Conservation (phyloP, 441 rosid genomes). For the Raphanus hybrid region DNA sequence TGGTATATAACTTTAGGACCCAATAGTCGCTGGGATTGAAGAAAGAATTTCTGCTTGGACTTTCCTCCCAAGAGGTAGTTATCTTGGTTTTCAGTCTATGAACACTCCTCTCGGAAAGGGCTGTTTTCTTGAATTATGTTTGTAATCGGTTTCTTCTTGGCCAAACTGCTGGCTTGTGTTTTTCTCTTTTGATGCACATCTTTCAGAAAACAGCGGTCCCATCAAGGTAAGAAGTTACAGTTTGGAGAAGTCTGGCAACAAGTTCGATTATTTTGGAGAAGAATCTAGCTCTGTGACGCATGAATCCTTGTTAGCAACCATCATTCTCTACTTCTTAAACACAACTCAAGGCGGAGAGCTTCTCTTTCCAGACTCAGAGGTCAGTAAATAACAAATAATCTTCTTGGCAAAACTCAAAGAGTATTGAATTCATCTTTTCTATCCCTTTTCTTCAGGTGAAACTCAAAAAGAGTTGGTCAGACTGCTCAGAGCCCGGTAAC, state of each 20-base stretch:
- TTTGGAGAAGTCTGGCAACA: slow-evolving; percentile 50
- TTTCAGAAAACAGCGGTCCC: slow-evolving; percentile 65
- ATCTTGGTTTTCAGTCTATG: slow-evolving; percentile 9
- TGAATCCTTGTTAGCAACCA: slow-evolving; percentile 63
- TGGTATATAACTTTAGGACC: slow-evolving; percentile 54
- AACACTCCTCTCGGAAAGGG: background rate
- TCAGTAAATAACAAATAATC: slow-evolving; percentile 39
- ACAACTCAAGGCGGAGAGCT: slow-evolving; percentile 79
- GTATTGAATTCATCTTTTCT: background rate
- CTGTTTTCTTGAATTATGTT: slow-evolving; percentile 16
- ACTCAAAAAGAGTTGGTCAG: slow-evolving; percentile 55
- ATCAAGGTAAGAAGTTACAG: slow-evolving; percentile 60
- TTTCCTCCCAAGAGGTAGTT: slow-evolving; percentile 77
- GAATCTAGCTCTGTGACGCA: slow-evolving; percentile 41
- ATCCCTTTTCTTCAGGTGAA: slow-evolving; percentile 44
- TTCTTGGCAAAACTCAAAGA: background rate
- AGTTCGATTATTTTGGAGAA: slow-evolving; percentile 60
- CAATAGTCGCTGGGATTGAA: slow-evolving; percentile 63
- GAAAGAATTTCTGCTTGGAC: slow-evolving; percentile 90
- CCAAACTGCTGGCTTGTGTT: slow-evolving; percentile 12
- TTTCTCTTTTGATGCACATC: background rate
- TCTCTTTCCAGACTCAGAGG: slow-evolving; percentile 76
- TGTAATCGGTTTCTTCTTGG: slow-evolving; percentile 9
- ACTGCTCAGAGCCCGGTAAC: slow-evolving; percentile 54
- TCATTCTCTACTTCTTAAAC: slow-evolving; percentile 77